These are phyloP conservation scores for Vitis labrusca DNA, from an alignment of 164 flowering plant species.

Conservation along the genomic window DNA sequence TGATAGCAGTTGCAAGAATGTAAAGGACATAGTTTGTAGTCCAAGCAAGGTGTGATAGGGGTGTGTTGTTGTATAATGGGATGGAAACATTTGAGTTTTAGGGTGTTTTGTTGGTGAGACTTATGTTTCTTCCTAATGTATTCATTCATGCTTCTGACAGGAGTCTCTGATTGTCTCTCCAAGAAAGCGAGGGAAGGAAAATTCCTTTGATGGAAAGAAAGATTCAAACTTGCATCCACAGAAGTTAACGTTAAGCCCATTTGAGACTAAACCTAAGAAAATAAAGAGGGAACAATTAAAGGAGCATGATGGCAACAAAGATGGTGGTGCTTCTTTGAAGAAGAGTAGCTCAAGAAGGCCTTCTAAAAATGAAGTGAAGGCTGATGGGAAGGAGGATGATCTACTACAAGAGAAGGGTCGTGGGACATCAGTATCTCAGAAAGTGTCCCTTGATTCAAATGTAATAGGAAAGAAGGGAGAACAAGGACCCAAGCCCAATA, in stretches of 20 bases:
- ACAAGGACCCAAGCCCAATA: too few relatives aligned
- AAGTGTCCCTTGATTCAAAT: too few relatives aligned
- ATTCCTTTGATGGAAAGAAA: slow-evolving; percentile 33
- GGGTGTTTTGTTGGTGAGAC: not conserved
- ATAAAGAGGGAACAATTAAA: slow-evolving; percentile 21
- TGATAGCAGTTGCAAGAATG: slow-evolving; percentile 5
- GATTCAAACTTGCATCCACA: slow-evolving; percentile 18
- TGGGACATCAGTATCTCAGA: not conserved
- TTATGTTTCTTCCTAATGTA: not conserved
- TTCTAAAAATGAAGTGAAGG: slow-evolving; percentile 9
- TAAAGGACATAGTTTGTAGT: too few relatives aligned
- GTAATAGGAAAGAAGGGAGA: too few relatives aligned
- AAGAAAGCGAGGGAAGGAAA: slow-evolving; percentile 58
- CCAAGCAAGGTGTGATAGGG: slow-evolving; percentile 26
- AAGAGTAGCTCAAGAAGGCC: slow-evolving; percentile 13
- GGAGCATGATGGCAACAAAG: slow-evolving; percentile 18
- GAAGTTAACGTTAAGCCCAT: slow-evolving; percentile 3
- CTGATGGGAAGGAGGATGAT: not conserved
- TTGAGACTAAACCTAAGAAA: slow-evolving; percentile 30
- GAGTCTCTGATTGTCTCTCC: slow-evolving; percentile 23
- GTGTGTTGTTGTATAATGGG: not conserved
- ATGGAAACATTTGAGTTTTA: not conserved
- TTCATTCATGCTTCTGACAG: slow-evolving; percentile 18
- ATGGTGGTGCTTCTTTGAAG: slow-evolving; percentile 9
- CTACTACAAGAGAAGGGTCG: not conserved